Conservation (phyloP, 306 rosid genomes). For the cucumber (Cucumis sativus) region Cucumber_9930_V3 NC_026656.2:17077001-17077500, state of each 20-base stretch:
- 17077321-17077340: not conserved
- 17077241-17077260: not conserved
- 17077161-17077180: not conserved
- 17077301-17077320: not conserved
- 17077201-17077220: not conserved
- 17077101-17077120: slow-evolving; percentile 62
- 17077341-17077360: not conserved
- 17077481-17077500: slow-evolving; percentile 3
- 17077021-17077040: slow-evolving; percentile 74
- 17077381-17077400: not conserved
- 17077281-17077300: not conserved
- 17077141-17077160: slow-evolving; percentile 12
- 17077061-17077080: slow-evolving; percentile 74
- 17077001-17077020: slow-evolving; percentile 84
- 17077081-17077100: slow-evolving; percentile 69
- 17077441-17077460: not conserved
- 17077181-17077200: not conserved
- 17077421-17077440: not conserved
- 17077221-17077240: not conserved
- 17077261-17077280: not conserved
- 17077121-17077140: slow-evolving; percentile 36
- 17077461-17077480: not conserved
- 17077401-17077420: not conserved
- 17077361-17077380: not conserved
- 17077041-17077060: slow-evolving; percentile 90